Conservation (phyloP, 2,329 filamentous ascomycete genomes). For the Penicillium polonicum region DNA sequence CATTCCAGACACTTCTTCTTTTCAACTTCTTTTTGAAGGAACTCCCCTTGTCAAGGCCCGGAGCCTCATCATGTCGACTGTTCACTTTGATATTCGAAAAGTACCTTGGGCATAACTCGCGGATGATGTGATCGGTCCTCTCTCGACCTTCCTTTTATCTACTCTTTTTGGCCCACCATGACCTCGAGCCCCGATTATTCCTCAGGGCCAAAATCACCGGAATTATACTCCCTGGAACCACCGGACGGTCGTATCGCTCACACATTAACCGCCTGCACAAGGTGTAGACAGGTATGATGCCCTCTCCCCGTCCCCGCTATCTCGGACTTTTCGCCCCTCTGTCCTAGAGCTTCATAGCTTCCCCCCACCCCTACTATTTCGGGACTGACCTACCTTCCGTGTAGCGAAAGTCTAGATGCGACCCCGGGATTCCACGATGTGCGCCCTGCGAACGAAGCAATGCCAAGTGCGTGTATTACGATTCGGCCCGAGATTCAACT, state of each 20-base stretch:
- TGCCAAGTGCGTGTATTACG: slow-evolving; percentile 91
- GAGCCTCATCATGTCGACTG: slow-evolving; percentile 21
- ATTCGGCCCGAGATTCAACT: slow-evolving; percentile 79
- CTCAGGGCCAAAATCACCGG: slow-evolving; percentile 23
- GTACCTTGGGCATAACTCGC: slow-evolving; percentile 11
- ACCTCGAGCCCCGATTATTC: slow-evolving; percentile 21
- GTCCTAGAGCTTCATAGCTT: neutral
- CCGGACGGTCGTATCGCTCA: slow-evolving; percentile 45
- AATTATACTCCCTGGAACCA: slow-evolving; percentile 26
- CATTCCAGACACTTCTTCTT: neutral
- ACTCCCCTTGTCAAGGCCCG: slow-evolving; percentile 1
- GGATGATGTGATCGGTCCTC: slow-evolving; percentile 17
- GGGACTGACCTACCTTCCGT: slow-evolving; percentile 14
- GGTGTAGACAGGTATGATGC: slow-evolving; percentile 49
- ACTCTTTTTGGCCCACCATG: slow-evolving; percentile 20
- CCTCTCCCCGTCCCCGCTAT: slow-evolving; percentile 2
- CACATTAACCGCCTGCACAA: slow-evolving; percentile 51
- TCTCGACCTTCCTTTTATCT: slow-evolving; percentile 8
- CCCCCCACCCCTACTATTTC: neutral
- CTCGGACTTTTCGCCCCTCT: neutral
- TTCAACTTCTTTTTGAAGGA: neutral
- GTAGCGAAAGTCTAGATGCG: slow-evolving; percentile 93
- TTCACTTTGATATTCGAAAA: slow-evolving; percentile 8
- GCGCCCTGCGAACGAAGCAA: slow-evolving; percentile 89
- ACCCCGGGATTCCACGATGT: slow-evolving; percentile 87